phyloP scores from a whole-genome alignment of 1,284 basidiomycete species.

The Ceratobasidium sp. region DNA sequence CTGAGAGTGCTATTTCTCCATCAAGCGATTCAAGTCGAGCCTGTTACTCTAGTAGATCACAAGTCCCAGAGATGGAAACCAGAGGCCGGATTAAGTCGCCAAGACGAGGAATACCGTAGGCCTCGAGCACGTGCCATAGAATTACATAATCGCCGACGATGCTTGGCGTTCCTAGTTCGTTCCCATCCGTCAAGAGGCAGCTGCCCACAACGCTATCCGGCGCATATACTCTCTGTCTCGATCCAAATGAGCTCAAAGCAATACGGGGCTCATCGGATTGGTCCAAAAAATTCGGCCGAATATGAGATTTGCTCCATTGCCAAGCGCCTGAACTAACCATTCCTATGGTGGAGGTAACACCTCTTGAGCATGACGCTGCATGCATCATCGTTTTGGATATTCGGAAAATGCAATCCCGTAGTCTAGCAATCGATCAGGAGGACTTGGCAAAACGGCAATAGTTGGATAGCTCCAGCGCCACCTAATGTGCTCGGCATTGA shows the following conservation, averaged over 20 bases:
- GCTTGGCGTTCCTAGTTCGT: background rate
- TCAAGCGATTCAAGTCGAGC: background rate
- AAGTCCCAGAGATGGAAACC: too few species aligned
- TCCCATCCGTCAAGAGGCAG: background rate
- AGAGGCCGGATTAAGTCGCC: background rate
- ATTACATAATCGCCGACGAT: background rate
- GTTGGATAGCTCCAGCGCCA: background rate
- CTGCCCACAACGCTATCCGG: too few species aligned
- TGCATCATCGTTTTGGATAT: background rate
- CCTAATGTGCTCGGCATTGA: background rate
- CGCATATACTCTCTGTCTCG: too few species aligned
- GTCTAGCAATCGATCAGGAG: background rate
- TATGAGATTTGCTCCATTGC: too few species aligned
- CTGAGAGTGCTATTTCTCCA: background rate
- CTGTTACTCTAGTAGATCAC: background rate
- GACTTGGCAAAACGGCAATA: background rate
- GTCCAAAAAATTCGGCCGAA: too few species aligned
- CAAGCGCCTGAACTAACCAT: too few species aligned
- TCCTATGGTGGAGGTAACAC: too few species aligned
- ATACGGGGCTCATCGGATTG: too few species aligned
- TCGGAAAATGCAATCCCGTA: background rate
- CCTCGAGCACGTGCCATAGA: slow-evolving; percentile 2
- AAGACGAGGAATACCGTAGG: background rate
- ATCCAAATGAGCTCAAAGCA: too few species aligned
- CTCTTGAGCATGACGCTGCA: background rate